A percentile compares a stretch with the other conserved stretches of the same genome.
phyloP scores from a whole-genome alignment of 495 filamentous ascomycete species.

The Xylaria grammica region DNA sequence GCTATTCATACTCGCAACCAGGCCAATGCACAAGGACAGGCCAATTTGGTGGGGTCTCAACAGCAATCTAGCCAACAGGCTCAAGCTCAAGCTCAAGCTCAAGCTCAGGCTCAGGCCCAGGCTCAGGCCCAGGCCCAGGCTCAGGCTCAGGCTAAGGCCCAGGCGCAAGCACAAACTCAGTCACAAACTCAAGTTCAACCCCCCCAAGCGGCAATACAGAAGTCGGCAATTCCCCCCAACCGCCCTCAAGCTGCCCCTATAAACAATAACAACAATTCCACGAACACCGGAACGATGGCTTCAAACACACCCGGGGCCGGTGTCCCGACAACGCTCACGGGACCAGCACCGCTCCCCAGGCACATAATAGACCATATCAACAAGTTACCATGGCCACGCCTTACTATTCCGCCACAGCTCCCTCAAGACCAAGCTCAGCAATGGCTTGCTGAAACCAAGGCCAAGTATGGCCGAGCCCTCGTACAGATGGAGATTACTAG shows the following conservation, averaged over 20 bases:
- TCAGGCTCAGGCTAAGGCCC: constrained; percentile 18
- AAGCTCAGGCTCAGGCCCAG: constrained; percentile 13
- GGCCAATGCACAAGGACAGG: constrained; percentile 8
- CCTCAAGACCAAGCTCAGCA: constrained; percentile 36
- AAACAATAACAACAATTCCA: constrained; percentile 22
- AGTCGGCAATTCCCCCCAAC: constrained; percentile 32
- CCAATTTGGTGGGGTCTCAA: constrained; percentile 25
- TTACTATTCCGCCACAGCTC: constrained; percentile 26
- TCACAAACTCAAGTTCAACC: constrained; percentile 20
- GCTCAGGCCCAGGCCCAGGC: constrained; percentile 23
- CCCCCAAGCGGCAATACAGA: constrained; percentile 15
- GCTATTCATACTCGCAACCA: constrained; percentile 28
- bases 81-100: background rate
- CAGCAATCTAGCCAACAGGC: constrained; percentile 16
- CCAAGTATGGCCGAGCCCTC: constrained; percentile 40
- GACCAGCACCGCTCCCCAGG: constrained; percentile 25
- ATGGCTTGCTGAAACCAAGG: constrained; percentile 38
- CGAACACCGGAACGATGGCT: constrained; percentile 20
- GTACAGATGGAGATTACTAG: constrained; percentile 43
- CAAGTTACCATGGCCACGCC: constrained; percentile 39
- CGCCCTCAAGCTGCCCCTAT: constrained; percentile 27
- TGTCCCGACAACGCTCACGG: constrained; percentile 13
- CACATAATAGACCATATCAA: constrained; percentile 43
- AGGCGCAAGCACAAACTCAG: constrained; percentile 1
- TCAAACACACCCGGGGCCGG: constrained; percentile 17